phyloP scores from a whole-genome alignment of 2,329 filamentous ascomycete genomes.

The Aspergillus fischeri region DNA sequence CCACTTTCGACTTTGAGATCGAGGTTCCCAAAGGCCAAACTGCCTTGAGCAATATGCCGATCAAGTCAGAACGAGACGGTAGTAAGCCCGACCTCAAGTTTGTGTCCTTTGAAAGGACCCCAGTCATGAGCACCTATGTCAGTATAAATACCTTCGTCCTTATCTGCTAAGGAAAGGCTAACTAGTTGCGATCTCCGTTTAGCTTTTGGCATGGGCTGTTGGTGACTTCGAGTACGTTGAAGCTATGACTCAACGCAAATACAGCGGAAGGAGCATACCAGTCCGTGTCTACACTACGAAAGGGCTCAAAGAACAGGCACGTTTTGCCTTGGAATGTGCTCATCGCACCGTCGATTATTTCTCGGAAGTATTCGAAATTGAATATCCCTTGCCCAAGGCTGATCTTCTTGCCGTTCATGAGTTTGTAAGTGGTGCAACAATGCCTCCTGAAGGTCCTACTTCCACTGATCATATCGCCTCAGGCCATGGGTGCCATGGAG shows the following conservation, averaged over 20 bases:
- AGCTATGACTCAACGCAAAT: slow-evolving; percentile 80
- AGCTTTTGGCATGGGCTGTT: slow-evolving; percentile 88
- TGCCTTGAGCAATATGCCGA: slow-evolving; percentile 92
- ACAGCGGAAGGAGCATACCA: slow-evolving; percentile 85
- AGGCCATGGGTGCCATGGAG: slow-evolving; percentile 73
- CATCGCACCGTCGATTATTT: slow-evolving; percentile 95
- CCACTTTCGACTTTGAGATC: slow-evolving; percentile 89
- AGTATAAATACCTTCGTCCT: slow-evolving; percentile 15
- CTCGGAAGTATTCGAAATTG: slow-evolving; percentile 86
- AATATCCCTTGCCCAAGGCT: slow-evolving; percentile 89
- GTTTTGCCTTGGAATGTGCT: slow-evolving; percentile 83
- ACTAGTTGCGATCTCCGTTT: slow-evolving; percentile 47
- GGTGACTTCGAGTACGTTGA: slow-evolving; percentile 98
- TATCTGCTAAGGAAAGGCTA: slow-evolving; percentile 36
- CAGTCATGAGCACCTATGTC: slow-evolving; percentile 82
- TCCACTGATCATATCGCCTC: slow-evolving; percentile 3
- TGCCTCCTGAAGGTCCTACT: neutral
- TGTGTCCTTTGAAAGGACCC: slow-evolving; percentile 77
- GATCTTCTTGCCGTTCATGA: slow-evolving; percentile 89
- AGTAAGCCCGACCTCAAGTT: slow-evolving; percentile 61
- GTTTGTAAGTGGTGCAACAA: slow-evolving; percentile 59
- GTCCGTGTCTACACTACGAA: slow-evolving; percentile 94
- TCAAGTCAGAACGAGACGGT: slow-evolving; percentile 66
- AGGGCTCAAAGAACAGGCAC: slow-evolving; percentile 89
- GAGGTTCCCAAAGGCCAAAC: slow-evolving; percentile 86